Evolutionary conservation across 129 eudicot genomes (phyloP).

Genomic region (Lactuca saligna): DNA sequence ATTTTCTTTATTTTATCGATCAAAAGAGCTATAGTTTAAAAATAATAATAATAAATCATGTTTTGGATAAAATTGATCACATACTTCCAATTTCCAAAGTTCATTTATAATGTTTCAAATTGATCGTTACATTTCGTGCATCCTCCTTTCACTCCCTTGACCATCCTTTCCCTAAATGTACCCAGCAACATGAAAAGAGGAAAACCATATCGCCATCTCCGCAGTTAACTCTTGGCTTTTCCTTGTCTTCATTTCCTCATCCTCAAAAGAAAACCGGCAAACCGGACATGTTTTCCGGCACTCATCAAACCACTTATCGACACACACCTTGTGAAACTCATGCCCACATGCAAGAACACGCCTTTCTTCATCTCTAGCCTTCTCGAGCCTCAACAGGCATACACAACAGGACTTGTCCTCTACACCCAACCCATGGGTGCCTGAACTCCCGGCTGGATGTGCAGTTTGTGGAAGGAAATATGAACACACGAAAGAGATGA

Average conservation of each 20-base stretch:
- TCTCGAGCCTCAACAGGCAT: constrained; percentile 51
- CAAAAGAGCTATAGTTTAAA: no score
- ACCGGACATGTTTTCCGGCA: constrained; percentile 62
- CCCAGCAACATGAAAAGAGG: constrained; percentile 75
- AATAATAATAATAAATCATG: neutral
- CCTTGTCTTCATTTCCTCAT: constrained; percentile 35
- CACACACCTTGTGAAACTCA: constrained; percentile 62
- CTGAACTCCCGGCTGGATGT: neutral
- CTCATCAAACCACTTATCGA: constrained; percentile 48
- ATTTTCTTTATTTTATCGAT: no score
- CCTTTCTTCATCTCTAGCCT: constrained; percentile 31
- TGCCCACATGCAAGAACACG: constrained; percentile 58
- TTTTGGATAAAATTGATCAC: neutral
- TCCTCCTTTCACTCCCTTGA: neutral
- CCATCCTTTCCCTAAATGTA: constrained; percentile 23
- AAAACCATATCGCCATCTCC: constrained; percentile 76
- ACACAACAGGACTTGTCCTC: constrained; percentile 54
- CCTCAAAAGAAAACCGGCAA: constrained; percentile 53
- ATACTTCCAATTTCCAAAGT: neutral
- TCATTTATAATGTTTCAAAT: neutral
- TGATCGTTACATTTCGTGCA: neutral
- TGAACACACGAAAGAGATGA: constrained; percentile 14
- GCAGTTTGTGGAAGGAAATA: constrained; percentile 11
- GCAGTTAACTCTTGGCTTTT: constrained; percentile 45
- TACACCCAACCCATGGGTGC: neutral